A percentile compares a stretch with the other conserved stretches of the same genome.
phyloP scores from a whole-genome alignment of 495 filamentous ascomycete genomes.

The Jackrogersella multiformis region DNA sequence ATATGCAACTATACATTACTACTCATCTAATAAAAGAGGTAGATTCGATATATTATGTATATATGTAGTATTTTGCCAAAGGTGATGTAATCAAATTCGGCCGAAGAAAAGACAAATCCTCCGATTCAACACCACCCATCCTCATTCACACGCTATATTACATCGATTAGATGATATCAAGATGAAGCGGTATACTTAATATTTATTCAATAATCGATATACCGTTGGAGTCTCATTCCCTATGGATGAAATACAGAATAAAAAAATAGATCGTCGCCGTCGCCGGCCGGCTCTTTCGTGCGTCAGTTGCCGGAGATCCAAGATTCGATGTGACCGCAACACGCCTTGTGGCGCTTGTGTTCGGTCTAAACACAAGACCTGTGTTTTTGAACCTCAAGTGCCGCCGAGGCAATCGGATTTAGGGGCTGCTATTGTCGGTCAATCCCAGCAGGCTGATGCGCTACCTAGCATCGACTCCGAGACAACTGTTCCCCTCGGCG shows the following conservation, averaged over 20 bases:
- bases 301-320: slow-evolving; percentile 62
- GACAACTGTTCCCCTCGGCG: slow-evolving; percentile 4
- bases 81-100: slow-evolving; percentile 3
- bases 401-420: slow-evolving; percentile 28
- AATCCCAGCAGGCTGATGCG: slow-evolving; percentile 8
- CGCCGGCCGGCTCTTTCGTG: slow-evolving; percentile 60
- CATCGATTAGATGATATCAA: slow-evolving; percentile 30
- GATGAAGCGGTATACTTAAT: not conserved
- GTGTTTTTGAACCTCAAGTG: slow-evolving; percentile 49
- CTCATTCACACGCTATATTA: slow-evolving; percentile 6
- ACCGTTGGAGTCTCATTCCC: not conserved
- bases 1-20: too few species aligned
- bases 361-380: slow-evolving; percentile 55
- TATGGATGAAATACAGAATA: slow-evolving; percentile 18
- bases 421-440: slow-evolving; percentile 1
- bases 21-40: too few species aligned
- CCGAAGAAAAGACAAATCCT: slow-evolving; percentile 1
- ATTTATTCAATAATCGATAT: not conserved
- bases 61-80: too few species aligned
- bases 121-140: not conserved
- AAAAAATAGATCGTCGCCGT: slow-evolving; percentile 43
- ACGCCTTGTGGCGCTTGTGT: slow-evolving; percentile 62
- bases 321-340: slow-evolving; percentile 65
- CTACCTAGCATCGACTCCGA: slow-evolving; percentile 4
- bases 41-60: too few species aligned